Evolutionary conservation across 2,329 filamentous ascomycete genomes (phyloP).

Genomic region (Trichoderma koningiopsis): DNA sequence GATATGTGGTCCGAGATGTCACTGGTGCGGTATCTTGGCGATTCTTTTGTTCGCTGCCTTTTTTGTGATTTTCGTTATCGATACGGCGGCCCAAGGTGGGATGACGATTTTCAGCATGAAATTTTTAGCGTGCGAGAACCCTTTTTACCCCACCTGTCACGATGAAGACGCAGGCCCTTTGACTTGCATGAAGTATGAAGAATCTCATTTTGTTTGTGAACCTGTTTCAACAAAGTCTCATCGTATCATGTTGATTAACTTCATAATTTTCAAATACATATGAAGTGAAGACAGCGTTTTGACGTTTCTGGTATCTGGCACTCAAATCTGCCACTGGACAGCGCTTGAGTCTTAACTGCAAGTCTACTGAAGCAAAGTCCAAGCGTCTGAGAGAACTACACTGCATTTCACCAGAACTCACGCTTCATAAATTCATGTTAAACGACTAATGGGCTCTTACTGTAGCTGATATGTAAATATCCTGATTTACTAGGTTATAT

Average conservation of each 20-base stretch:
- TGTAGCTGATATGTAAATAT: background rate
- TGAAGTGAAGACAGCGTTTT: background rate
- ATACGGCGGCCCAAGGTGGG: background rate
- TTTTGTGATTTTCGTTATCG: constrained; percentile 22
- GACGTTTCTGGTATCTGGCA: background rate
- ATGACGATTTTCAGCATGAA: constrained; percentile 6
- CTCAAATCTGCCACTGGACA: background rate
- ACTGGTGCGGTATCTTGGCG: background rate
- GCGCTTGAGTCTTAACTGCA: background rate
- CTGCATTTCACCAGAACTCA: background rate
- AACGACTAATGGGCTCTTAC: background rate
- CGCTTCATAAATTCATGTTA: background rate
- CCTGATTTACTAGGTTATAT: background rate
- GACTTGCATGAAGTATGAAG: background rate
- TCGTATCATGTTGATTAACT: background rate
- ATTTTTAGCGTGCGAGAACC: constrained; percentile 9
- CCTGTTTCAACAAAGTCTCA: background rate
- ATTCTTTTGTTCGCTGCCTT: constrained; percentile 1
- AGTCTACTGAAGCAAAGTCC: background rate
- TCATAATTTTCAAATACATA: background rate
- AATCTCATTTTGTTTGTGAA: background rate
- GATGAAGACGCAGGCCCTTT: background rate
- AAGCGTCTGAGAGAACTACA: background rate
- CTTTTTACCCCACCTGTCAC: constrained; percentile 6
- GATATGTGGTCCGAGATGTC: background rate